A percentile compares a stretch with the other conserved stretches of the same genome.
Evolutionary conservation across 2,329 filamentous ascomycete genomes (phyloP).

Genomic region (Magnaporthiopsis poae): DNA sequence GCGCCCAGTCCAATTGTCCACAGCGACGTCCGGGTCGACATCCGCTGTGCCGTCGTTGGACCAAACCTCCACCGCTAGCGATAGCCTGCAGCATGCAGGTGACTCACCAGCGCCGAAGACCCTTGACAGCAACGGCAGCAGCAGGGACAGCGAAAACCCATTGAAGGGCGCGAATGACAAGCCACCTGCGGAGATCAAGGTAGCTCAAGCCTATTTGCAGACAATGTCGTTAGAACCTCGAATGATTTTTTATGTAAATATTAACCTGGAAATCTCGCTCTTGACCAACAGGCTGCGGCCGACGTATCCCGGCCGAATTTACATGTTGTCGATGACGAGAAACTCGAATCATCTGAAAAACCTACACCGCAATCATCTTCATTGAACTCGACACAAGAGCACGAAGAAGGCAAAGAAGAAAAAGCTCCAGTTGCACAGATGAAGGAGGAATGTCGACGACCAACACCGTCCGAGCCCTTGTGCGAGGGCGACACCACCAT

Average conservation of each 20-base stretch:
- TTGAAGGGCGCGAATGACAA: background rate
- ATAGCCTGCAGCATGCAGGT: background rate
- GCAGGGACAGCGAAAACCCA: background rate
- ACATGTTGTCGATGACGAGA: background rate
- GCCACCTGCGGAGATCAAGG: background rate
- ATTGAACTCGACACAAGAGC: background rate
- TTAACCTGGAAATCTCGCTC: background rate
- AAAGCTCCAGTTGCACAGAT: background rate
- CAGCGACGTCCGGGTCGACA: background rate
- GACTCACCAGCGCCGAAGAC: background rate
- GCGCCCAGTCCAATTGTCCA: background rate
- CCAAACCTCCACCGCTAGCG: background rate
- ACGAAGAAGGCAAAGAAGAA: background rate
- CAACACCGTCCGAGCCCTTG: constrained; percentile 36
- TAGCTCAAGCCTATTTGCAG: background rate
- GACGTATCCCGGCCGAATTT: background rate
- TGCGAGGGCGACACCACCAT: constrained; percentile 76
- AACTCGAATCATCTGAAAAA: background rate
- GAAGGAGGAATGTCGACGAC: background rate
- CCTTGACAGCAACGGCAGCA: background rate
- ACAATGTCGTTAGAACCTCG: background rate
- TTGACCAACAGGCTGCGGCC: background rate
- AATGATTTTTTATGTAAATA: background rate
- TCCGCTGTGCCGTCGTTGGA: background rate
- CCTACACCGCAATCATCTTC: background rate